A percentile compares a stretch with the other conserved stretches of the same genome.
phyloP scores from a whole-genome alignment of 1,284 basidiomycete genomes.

The Ustilago vetiveriae region DNA sequence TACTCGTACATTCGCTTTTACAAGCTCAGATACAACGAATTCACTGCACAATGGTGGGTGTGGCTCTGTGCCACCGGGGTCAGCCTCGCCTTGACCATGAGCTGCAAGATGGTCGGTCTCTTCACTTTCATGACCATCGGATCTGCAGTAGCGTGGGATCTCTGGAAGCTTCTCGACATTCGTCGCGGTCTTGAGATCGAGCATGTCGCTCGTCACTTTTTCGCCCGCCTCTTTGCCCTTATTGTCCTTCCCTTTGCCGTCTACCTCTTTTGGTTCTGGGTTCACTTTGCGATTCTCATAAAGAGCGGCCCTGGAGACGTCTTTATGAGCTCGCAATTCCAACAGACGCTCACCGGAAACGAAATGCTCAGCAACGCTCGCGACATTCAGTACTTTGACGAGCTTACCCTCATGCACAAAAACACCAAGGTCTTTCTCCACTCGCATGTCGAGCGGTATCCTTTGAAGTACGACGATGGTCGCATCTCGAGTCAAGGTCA shows the following conservation, averaged over 20 bases:
- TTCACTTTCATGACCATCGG: conserved; percentile 91
- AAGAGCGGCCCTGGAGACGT: conserved; percentile 90
- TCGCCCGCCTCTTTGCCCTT: conserved; percentile 84
- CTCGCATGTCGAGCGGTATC: conserved; percentile 89
- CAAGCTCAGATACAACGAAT: conserved; percentile 82
- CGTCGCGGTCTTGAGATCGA: conserved; percentile 77
- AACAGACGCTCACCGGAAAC: conserved; percentile 92
- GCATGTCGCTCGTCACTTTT: conserved; percentile 88
- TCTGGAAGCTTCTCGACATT: conserved; percentile 93
- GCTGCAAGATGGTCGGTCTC: conserved; percentile 97
- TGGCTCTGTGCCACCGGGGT: conserved; percentile 92
- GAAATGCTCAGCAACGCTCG: conserved; percentile 88
- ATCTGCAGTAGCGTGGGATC: conserved; percentile 86
- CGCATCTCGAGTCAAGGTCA: conserved; percentile 95
- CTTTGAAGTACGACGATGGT: conserved; percentile 93
- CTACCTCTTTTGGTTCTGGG: conserved; percentile 95
- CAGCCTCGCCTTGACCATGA: conserved; percentile 93
- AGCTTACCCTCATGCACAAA: conserved; percentile 86
- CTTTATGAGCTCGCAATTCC: conserved; percentile 98
- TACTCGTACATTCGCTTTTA: conserved; percentile 96
- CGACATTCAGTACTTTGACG: conserved; percentile 92
- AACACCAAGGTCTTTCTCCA: conserved; percentile 92
- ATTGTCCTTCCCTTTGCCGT: conserved; percentile 87
- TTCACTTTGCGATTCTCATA: conserved; percentile 91
- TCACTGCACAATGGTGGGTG: conserved; percentile 78